A percentile compares a stretch with the other conserved stretches of the same genome.
phyloP scores from a whole-genome alignment of 2,329 filamentous ascomycete genomes.

The Biscogniauxia marginata region DNA sequence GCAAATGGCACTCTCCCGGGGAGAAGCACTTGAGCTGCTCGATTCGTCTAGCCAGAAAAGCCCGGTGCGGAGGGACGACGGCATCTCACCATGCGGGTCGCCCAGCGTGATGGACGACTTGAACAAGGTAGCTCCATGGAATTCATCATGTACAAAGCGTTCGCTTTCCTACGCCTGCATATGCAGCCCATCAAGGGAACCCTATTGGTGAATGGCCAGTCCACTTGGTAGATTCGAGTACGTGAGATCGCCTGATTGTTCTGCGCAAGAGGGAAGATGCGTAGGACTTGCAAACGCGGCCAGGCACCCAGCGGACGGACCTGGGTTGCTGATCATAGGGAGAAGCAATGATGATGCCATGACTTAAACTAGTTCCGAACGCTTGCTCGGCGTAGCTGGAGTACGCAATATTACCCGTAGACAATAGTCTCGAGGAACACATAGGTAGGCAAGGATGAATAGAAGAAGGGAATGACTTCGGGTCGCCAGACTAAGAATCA shows the following conservation, averaged over 20 bases:
- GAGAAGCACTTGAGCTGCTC: constrained; percentile 6
- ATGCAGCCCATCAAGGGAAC: constrained; percentile 24
- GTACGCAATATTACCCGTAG: too few relatives aligned
- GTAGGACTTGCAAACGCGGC: constrained; percentile 6
- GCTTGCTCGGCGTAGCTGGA: too few relatives aligned
- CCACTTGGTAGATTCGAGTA: constrained; percentile 17
- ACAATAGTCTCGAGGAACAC: too few relatives aligned
- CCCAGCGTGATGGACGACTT: constrained; percentile 9
- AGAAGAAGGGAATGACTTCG: neutral
- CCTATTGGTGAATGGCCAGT: constrained; percentile 19
- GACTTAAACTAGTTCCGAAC: neutral
- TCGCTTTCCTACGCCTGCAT: constrained; percentile 15
- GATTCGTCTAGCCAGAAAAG: constrained; percentile 1
- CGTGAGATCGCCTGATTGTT: constrained; percentile 10
- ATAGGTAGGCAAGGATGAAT: neutral
- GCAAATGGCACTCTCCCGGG: constrained; percentile 13
- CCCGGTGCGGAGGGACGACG: constrained; percentile 9
- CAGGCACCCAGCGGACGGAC: neutral
- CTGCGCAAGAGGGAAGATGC: constrained; percentile 4
- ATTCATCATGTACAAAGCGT: constrained; percentile 5
- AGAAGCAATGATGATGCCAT: neutral
- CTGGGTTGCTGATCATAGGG: neutral
- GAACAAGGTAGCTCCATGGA: constrained; percentile 20
- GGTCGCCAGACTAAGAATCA: neutral
- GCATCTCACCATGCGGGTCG: constrained; percentile 3